A percentile compares a stretch with the other conserved stretches of the same genome.
Conservation (phyloP, 176 grass and related monocot genomes). For the Metroxylon sagu region DNA sequence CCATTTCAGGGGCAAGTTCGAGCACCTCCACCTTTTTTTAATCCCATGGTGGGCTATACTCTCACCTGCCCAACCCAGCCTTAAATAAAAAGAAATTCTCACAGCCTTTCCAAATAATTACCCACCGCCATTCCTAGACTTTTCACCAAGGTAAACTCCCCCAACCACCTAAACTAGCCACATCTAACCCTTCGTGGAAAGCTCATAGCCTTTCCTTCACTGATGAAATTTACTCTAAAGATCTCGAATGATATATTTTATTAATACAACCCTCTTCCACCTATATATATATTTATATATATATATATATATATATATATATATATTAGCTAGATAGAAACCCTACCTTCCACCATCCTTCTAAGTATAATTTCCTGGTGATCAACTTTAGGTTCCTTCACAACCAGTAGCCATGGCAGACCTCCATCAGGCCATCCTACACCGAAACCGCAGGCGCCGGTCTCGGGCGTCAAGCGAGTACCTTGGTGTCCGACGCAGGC, state of each 20-base stretch:
- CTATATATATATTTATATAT: constrained; percentile 14
- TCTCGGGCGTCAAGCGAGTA: constrained; percentile 50
- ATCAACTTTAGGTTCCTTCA: background rate
- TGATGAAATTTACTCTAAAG: too few species aligned
- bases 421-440: constrained; percentile 17
- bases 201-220: too few species aligned
- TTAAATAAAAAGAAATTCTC: background rate
- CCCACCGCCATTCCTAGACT: background rate
- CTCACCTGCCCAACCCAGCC: constrained; percentile 30
- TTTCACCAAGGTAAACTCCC: too few species aligned
- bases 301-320: too few species aligned
- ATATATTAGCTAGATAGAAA: background rate
- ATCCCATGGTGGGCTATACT: constrained; percentile 17
- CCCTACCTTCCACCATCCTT: constrained; percentile 8
- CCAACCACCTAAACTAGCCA: too few species aligned
- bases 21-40: constrained; percentile 25
- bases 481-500: constrained; percentile 59
- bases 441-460: constrained; percentile 34
- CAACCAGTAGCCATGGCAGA: constrained; percentile 22
- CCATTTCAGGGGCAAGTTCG: constrained; percentile 38
- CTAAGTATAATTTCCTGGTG: background rate
- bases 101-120: background rate
- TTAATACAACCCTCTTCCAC: background rate
- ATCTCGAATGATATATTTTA: too few species aligned
- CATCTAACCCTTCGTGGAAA: too few species aligned